A percentile compares a stretch with the other conserved stretches of the same genome.
phyloP scores from a whole-genome alignment of 2,329 filamentous ascomycete species.

The Mollisia scopiformis region DNA sequence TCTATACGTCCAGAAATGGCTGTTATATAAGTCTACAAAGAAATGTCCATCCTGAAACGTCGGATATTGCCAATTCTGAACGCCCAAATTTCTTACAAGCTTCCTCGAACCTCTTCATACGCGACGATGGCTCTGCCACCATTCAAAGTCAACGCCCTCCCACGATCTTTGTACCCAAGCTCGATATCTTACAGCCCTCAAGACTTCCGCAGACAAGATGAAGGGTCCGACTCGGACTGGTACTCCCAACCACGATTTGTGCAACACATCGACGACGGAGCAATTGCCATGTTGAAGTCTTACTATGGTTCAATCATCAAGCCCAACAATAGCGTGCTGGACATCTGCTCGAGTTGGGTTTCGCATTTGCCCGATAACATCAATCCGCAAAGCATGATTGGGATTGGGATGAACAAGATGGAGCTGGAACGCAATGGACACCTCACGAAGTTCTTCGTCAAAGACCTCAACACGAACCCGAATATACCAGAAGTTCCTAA shows the following conservation, averaged over 20 bases:
- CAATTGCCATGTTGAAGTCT: conserved; percentile 44
- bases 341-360: conserved; percentile 54
- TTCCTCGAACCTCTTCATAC: background rate
- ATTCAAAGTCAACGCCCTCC: conserved; percentile 22
- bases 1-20: background rate
- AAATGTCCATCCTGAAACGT: background rate
- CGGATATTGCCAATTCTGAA: background rate
- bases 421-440: conserved; percentile 48
- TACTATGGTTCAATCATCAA: conserved; percentile 52
- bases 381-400: conserved; percentile 40
- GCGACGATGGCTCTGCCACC: conserved; percentile 16
- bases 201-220: conserved; percentile 27
- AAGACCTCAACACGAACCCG: conserved; percentile 47
- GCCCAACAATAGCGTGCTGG: conserved; percentile 44
- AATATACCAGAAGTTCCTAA: conserved; percentile 23
- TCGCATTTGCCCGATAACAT: conserved; percentile 36
- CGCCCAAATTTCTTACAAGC: background rate
- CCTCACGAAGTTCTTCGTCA: conserved; percentile 37
- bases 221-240: conserved; percentile 27
- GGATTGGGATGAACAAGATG: conserved; percentile 50
- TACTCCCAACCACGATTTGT: conserved; percentile 49
- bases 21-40: background rate
- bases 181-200: conserved; percentile 18
- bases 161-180: conserved; percentile 26
- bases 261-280: conserved; percentile 55